Evolutionary conservation across 1,139 yeast species (phyloP).

Genomic region (Meyerozyma athensensis): DNA sequence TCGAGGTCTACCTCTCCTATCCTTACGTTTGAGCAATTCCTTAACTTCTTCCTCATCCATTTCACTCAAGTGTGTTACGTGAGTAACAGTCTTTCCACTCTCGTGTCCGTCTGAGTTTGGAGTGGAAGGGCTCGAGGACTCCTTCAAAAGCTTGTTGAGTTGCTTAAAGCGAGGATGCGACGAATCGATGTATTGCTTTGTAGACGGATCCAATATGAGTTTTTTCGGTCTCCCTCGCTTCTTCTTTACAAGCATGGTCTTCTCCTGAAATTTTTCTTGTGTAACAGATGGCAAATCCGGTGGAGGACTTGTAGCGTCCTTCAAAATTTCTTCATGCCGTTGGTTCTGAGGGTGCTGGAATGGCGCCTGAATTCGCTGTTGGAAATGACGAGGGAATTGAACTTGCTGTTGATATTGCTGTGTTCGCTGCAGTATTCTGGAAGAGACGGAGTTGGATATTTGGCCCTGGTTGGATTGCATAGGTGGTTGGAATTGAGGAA

Average conservation of each 20-base stretch:
- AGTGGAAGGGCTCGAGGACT: conserved; percentile 12
- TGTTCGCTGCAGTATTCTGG: conserved; percentile 8
- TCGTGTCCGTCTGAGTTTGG: not conserved
- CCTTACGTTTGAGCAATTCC: conserved; percentile 37
- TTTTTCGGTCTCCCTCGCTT: conserved; percentile 45
- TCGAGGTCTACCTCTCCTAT: conserved; percentile 48
- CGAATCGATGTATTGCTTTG: conserved; percentile 41
- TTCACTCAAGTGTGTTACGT: conserved; percentile 2
- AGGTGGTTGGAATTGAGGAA: conserved; percentile 7
- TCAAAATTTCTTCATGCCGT: conserved; percentile 7
- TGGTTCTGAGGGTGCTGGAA: conserved; percentile 7
- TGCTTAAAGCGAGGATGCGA: conserved; percentile 41
- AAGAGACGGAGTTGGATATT: conserved; percentile 3
- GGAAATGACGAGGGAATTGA: conserved; percentile 9
- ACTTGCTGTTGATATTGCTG: conserved; percentile 10
- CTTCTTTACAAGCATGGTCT: conserved; percentile 20
- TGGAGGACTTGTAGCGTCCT: conserved; percentile 2
- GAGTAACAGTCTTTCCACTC: not conserved
- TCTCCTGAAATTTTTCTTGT: conserved; percentile 1
- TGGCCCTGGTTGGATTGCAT: conserved; percentile 5
- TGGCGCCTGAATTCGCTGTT: conserved; percentile 6
- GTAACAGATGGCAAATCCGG: not conserved
- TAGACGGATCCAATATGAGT: conserved; percentile 37
- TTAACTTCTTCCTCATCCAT: conserved; percentile 31
- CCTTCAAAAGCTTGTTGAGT: conserved; percentile 33